Conservation (phyloP, 2,329 filamentous ascomycete species). For the Neocatenulostroma microsporum region DNA sequence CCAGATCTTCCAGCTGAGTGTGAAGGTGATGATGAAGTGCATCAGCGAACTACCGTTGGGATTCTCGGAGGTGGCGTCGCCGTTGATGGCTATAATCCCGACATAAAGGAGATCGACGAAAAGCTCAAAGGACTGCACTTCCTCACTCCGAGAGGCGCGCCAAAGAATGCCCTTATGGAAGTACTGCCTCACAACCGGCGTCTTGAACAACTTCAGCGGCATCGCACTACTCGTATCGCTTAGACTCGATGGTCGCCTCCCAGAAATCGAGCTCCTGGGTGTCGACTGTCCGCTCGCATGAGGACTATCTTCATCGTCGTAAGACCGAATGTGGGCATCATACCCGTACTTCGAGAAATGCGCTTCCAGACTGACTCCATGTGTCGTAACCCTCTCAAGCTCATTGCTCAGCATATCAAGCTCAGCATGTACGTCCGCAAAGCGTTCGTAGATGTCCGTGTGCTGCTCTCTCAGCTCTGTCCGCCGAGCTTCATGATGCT, state of each 20-base stretch:
- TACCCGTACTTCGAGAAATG: conserved; percentile 60
- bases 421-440: conserved; percentile 49
- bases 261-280: conserved; percentile 8
- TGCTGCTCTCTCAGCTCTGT: conserved; percentile 43
- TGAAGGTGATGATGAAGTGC: conserved; percentile 52
- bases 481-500: conserved; percentile 46
- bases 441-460: conserved; percentile 47
- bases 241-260: not conserved
- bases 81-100: conserved; percentile 57
- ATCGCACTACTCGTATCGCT: conserved; percentile 11
- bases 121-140: conserved; percentile 57
- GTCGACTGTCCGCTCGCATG: conserved; percentile 14
- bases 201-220: conserved; percentile 51
- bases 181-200: conserved; percentile 56
- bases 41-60: conserved; percentile 50
- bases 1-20: conserved; percentile 59
- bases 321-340: conserved; percentile 45
- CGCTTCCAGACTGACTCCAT: conserved; percentile 49
- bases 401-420: conserved; percentile 47
- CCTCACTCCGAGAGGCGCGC: conserved; percentile 51
- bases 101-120: conserved; percentile 59
- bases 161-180: conserved; percentile 59
- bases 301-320: conserved; percentile 20
- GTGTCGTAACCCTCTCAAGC: conserved; percentile 47
- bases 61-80: conserved; percentile 52